phyloP scores from a whole-genome alignment of 257 asterid genomes.

The Jaltomata sinuosa region DNA sequence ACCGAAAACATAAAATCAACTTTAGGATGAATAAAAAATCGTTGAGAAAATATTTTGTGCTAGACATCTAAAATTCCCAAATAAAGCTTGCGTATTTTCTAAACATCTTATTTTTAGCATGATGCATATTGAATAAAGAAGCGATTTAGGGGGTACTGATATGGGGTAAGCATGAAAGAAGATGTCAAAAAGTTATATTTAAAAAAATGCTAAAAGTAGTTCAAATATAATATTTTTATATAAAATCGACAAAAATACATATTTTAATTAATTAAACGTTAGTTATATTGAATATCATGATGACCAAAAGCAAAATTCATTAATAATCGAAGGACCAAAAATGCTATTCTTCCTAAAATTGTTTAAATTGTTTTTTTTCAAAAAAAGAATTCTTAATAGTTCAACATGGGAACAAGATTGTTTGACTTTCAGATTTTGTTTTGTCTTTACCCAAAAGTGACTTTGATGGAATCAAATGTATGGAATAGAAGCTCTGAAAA shows the following conservation, averaged over 20 bases:
- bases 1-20: background rate
- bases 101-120: background rate
- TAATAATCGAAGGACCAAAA: background rate
- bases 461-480: slow-evolving; percentile 17
- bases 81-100: background rate
- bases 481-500: slow-evolving; percentile 36
- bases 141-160: background rate
- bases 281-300: background rate
- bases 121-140: background rate
- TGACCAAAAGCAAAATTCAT: background rate
- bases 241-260: background rate
- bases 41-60: background rate
- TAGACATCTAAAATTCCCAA: background rate
- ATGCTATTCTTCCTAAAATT: background rate
- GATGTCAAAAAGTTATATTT: background rate
- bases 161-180: background rate
- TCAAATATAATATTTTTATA: background rate
- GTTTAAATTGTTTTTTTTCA: no score
- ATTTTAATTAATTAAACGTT: background rate
- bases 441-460: background rate
- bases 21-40: background rate
- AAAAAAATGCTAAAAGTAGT: background rate
- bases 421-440: background rate
- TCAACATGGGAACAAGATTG: background rate
- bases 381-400: background rate